These are phyloP conservation scores for Globisporangium recalcitrans DNA, from an alignment of 352 stramenopile genomes.

Conservation along the genomic window DNA sequence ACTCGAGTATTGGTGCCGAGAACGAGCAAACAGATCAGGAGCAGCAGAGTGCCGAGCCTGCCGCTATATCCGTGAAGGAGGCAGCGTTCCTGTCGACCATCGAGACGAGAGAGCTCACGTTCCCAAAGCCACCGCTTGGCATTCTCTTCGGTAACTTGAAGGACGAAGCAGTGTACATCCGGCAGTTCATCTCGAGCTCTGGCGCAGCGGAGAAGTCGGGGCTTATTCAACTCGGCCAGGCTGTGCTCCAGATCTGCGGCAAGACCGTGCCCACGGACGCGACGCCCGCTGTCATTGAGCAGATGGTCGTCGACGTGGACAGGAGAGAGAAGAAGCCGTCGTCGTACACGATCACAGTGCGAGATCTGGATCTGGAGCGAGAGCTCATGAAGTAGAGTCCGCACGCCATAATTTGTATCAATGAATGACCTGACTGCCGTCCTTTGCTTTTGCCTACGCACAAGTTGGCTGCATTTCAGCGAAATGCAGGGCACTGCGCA, in stretches of 20 bases:
- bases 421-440: not conserved
- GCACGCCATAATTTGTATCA: not conserved
- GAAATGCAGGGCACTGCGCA: no score
- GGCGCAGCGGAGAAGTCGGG: constrained; percentile 67
- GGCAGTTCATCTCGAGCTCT: constrained; percentile 73
- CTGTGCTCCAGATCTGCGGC: constrained; percentile 73
- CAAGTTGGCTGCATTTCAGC: no score
- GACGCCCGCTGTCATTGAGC: constrained; percentile 49
- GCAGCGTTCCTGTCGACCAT: constrained; percentile 19
- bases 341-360: constrained; percentile 59
- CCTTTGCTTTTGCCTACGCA: no score
- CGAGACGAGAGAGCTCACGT: constrained; percentile 48
- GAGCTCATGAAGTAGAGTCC: constrained; percentile 57
- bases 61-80: not conserved
- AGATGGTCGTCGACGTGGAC: constrained; percentile 60
- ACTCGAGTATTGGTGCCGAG: not conserved
- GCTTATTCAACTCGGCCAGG: constrained; percentile 52
- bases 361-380: constrained; percentile 74
- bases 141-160: constrained; percentile 84
- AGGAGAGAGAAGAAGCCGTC: constrained; percentile 12
- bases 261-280: constrained; percentile 50
- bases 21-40: constrained; percentile 17
- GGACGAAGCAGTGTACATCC: constrained; percentile 72
- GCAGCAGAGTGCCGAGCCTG: constrained; percentile 10
- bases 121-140: constrained; percentile 58